A percentile compares a stretch with the other conserved stretches of the same genome.
phyloP scores from a whole-genome alignment of 306 rosid species.

The Dryas drummondii region DNA sequence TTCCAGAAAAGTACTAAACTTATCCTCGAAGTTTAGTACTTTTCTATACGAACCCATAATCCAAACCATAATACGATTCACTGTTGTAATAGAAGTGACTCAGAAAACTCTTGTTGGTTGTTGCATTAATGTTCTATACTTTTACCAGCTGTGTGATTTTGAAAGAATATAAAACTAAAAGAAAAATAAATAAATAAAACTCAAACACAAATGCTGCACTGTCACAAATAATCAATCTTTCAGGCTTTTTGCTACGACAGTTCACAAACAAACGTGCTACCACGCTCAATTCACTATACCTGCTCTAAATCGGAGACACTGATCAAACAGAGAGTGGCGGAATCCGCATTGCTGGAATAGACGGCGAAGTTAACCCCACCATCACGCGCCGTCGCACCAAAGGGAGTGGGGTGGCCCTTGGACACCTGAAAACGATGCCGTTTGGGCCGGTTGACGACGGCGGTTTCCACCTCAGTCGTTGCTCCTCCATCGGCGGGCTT shows the following conservation, averaged over 20 bases:
- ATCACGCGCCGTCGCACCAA: conserved; percentile 67
- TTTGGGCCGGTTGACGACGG: conserved; percentile 31
- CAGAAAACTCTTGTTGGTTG: too few relatives aligned
- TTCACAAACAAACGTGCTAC: too few relatives aligned
- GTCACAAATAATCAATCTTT: not conserved
- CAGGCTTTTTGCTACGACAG: not conserved
- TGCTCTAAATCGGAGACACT: conserved; percentile 57
- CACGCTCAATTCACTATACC: conserved; percentile 20
- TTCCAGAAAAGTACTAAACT: too few relatives aligned
- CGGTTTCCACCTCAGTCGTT: conserved; percentile 24
- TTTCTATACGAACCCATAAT: too few relatives aligned
- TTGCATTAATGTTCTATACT: too few relatives aligned
- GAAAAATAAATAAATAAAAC: not conserved
- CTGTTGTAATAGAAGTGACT: too few relatives aligned
- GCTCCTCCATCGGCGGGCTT: conserved; percentile 23
- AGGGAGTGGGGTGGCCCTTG: conserved; percentile 53
- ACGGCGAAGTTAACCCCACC: conserved; percentile 78
- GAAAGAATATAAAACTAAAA: too few relatives aligned
- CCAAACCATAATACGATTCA: too few relatives aligned
- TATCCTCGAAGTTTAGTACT: too few relatives aligned
- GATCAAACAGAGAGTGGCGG: conserved; percentile 74
- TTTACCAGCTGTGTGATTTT: too few relatives aligned
- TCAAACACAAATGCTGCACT: not conserved
- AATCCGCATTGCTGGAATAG: conserved; percentile 56
- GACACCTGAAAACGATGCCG: conserved; percentile 48